Evolutionary conservation across 805 yeast genomes (phyloP).

Genomic region (Wickerhamiella vanderwaltii): DNA sequence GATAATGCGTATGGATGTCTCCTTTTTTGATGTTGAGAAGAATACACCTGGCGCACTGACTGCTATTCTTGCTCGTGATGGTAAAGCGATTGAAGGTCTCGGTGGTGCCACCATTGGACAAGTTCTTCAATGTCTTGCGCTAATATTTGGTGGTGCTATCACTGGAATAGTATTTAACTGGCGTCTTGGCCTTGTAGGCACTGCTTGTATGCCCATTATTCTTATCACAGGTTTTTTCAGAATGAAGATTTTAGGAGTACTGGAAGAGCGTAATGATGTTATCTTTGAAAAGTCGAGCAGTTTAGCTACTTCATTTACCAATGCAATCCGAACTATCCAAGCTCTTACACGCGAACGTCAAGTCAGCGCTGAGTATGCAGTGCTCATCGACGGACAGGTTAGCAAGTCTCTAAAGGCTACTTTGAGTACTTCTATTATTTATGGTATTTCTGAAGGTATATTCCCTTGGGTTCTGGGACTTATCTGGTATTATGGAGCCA

Average conservation of each 20-base stretch:
- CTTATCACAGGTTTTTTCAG: constrained; percentile 22
- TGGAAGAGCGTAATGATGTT: constrained; percentile 17
- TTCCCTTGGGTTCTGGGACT: constrained; percentile 21
- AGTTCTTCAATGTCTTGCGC: constrained; percentile 19
- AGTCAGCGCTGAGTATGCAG: constrained; percentile 18
- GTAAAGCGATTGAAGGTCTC: constrained; percentile 23
- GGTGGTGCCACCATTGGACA: constrained; percentile 25
- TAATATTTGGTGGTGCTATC: constrained; percentile 21
- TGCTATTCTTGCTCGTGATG: constrained; percentile 22
- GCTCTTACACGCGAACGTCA: constrained; percentile 23
- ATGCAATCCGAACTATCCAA: constrained; percentile 23
- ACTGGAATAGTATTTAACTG: constrained; percentile 22
- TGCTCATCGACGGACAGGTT: constrained; percentile 11
- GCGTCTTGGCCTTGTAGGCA: constrained; percentile 23
- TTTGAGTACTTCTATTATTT: constrained; percentile 18
- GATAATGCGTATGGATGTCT: constrained; percentile 23
- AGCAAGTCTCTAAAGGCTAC: constrained; percentile 6
- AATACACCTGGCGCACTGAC: constrained; percentile 23
- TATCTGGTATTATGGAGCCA: constrained; percentile 25
- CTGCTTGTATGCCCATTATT: constrained; percentile 19
- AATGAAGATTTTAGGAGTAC: constrained; percentile 15
- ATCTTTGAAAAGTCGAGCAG: constrained; percentile 20
- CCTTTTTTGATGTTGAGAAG: constrained; percentile 22
- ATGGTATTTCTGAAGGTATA: constrained; percentile 22
- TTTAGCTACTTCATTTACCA: constrained; percentile 23